Percentiles rank a stretch among this genome's conserved stretches.
Evolutionary conservation across 805 yeast genomes (phyloP).

Genomic region (Candida chauliodis): DNA sequence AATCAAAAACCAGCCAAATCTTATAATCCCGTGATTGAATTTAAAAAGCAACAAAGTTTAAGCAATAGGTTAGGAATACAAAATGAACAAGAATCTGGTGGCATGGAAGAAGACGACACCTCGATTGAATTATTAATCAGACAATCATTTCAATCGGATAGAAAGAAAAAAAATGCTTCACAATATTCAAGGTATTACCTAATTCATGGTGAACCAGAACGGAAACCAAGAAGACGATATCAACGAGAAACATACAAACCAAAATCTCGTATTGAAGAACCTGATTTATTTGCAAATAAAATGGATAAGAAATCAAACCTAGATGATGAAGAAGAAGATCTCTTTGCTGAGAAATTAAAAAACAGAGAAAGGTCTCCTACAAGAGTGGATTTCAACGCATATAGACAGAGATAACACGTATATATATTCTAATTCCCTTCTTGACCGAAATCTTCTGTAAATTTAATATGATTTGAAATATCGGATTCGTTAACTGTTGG

Average conservation of each 20-base stretch:
- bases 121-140: slow-evolving; percentile 41
- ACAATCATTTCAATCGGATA: slow-evolving; percentile 51
- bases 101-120: slow-evolving; percentile 39
- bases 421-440: slow-evolving; percentile 67
- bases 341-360: slow-evolving; percentile 19
- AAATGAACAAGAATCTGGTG: slow-evolving; percentile 12
- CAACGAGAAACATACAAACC: slow-evolving; percentile 13
- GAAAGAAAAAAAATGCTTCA: slow-evolving; percentile 54
- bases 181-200: slow-evolving; percentile 61
- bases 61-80: slow-evolving; percentile 24
- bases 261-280: slow-evolving; percentile 11
- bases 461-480: slow-evolving; percentile 75
- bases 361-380: slow-evolving; percentile 20
- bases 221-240: slow-evolving; percentile 22
- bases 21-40: slow-evolving; percentile 33
- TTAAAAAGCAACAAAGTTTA: slow-evolving; percentile 29
- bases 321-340: slow-evolving; percentile 10
- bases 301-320: slow-evolving; percentile 4
- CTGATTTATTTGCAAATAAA: slow-evolving; percentile 35
- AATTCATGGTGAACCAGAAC: slow-evolving; percentile 68
- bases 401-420: slow-evolving; percentile 6
- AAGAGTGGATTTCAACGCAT: slow-evolving; percentile 9
- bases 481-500: slow-evolving; percentile 93
- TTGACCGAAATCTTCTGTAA: slow-evolving; percentile 94
- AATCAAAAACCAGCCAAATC: slow-evolving; percentile 41